phyloP scores from a whole-genome alignment of 371 early-diverging fungal genomes.

The Lichtheimia ramosa region DNA sequence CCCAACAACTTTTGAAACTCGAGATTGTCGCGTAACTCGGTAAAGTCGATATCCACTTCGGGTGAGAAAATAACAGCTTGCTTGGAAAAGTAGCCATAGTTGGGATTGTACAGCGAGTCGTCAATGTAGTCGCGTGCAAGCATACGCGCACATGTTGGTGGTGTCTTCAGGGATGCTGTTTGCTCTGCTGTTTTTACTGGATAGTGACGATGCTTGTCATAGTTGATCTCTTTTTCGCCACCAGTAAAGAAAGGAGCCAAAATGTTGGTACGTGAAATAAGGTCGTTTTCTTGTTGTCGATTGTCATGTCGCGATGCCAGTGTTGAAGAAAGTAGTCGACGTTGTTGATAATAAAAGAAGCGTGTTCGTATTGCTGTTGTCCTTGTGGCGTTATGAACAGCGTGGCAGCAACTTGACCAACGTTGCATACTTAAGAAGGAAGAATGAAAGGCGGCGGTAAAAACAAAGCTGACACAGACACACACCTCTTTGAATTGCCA shows the following conservation, averaged over 20 bases:
- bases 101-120: conserved; percentile 93
- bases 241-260: conserved; percentile 37
- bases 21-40: conserved; percentile 71
- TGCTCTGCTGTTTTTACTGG: conserved; percentile 44
- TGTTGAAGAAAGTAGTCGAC: not conserved
- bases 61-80: conserved; percentile 89
- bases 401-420: too few species aligned
- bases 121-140: conserved; percentile 90
- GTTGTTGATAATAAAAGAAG: too few species aligned
- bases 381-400: too few species aligned
- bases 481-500: too few species aligned
- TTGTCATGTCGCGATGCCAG: not conserved
- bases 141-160: conserved; percentile 69
- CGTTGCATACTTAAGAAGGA: too few species aligned
- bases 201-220: conserved; percentile 26
- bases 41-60: conserved; percentile 72
- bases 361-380: too few species aligned
- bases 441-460: too few species aligned
- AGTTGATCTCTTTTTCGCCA: conserved; percentile 27
- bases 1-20: conserved; percentile 81
- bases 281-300: not conserved
- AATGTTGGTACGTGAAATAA: conserved; percentile 12
- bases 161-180: conserved; percentile 26
- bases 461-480: too few species aligned
- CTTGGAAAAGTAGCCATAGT: conserved; percentile 96